Base-by-base conservation (phyloP, 2,329 filamentous ascomycete species). In the Amphichorda felina region DNA sequence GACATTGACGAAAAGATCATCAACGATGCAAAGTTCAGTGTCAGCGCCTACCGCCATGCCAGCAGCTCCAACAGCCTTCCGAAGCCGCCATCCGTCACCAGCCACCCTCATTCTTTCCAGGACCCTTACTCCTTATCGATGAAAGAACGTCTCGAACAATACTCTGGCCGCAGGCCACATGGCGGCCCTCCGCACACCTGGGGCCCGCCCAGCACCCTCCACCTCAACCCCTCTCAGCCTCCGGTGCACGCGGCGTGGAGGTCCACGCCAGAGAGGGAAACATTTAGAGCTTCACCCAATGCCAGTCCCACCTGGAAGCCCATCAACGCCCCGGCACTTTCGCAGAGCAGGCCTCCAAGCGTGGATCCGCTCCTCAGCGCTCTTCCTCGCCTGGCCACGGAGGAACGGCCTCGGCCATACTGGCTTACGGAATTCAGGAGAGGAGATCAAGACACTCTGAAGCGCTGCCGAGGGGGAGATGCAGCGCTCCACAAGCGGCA, bases 1-100 rank as follows among this genome's bases (percentile, higher is more conserved):
- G 57, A 70, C 16, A 85, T 88, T 46, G 66, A 72, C 37, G 61
- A 61, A 3, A 51, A 56, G 1, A 67, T 80, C 30, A 66, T 83
- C 14, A 48, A 53, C 16, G 55, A 63, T 11, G 72, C 76, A 3
- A 68, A 68, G 0, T 48, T 32, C 26, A 34, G 36, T n/a, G 33
- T 35, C 11, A 33, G 16, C 13, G 38, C 38, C 21, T 33, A 34
- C 38, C 28, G 34, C 8, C 15, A 31, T 17, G 14, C 27, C 27
- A 30, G 29, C 29, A 31, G 29, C 29, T 5, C 16, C 16, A 31
- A 18, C 16, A 31, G 11, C 16, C 16, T 31, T 10, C 16, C 15
- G 15, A 18, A 11, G 8, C 29, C 29, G 5, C 17, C 28, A 4
- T 30, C 28, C 29, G 14, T 34, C 14, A 38, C 37, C 2, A 38